A percentile compares a stretch with the other conserved stretches of the same genome.
Conservation (phyloP, 805 yeast species). For the Isabelozyma rhagii region DNA sequence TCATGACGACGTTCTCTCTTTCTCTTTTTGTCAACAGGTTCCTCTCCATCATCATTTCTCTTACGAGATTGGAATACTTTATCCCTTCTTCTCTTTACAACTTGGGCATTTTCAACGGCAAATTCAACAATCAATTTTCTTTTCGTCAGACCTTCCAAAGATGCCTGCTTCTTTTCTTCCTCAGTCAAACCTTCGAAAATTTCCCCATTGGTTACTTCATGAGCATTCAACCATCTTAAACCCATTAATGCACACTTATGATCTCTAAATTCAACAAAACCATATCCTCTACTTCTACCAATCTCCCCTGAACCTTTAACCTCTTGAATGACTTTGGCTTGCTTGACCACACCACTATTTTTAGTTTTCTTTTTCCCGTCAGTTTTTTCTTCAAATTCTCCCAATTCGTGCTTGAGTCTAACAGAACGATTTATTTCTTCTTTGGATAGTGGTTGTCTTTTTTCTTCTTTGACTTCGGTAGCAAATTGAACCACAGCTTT, state of each 20-base stretch:
- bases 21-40: conserved; percentile 14
- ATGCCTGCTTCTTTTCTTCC: conserved; percentile 58
- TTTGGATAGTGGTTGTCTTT: conserved; percentile 81
- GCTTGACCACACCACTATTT: conserved; percentile 87
- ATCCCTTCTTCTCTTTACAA: conserved; percentile 85
- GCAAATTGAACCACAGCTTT: conserved; percentile 95
- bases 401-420: conserved; percentile 52
- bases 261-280: conserved; percentile 89
- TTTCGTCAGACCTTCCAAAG: conserved; percentile 52
- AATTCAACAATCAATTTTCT: conserved; percentile 90
- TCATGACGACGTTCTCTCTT: conserved; percentile 15
- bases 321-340: conserved; percentile 90
- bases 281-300: conserved; percentile 96
- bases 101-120: conserved; percentile 93
- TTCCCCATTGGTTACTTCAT: conserved; percentile 72
- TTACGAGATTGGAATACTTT: conserved; percentile 45
- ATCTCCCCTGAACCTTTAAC: conserved; percentile 81
- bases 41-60: conserved; percentile 11
- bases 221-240: conserved; percentile 94
- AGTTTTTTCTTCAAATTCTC: conserved; percentile 20
- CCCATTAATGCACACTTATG: conserved; percentile 95
- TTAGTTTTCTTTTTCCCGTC: conserved; percentile 58
- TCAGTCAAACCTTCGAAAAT: conserved; percentile 66
- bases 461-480: conserved; percentile 70
- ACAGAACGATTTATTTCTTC: conserved; percentile 85